Percentiles rank a stretch among this genome's conserved stretches.
Evolutionary conservation across 2,329 filamentous ascomycete genomes (phyloP).

Genomic region (Cercospora sp.): DNA sequence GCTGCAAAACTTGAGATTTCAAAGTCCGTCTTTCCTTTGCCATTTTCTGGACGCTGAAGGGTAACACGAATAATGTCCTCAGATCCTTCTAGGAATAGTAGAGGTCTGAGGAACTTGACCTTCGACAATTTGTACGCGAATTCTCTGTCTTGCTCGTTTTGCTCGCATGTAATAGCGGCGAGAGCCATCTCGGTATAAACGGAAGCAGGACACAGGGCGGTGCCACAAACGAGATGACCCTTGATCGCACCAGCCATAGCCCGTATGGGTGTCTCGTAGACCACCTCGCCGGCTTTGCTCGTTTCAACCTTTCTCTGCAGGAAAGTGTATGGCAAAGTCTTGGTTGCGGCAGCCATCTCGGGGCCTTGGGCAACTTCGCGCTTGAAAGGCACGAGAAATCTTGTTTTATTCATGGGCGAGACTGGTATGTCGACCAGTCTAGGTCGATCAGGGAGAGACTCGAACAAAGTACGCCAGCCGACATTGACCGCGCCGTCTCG

Average conservation of each 20-base stretch:
- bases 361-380: neutral
- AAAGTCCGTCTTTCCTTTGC: neutral
- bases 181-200: conserved; percentile 22
- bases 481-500: neutral
- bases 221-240: conserved; percentile 20
- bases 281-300: neutral
- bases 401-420: conserved; percentile 5
- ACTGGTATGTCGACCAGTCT: conserved; percentile 1
- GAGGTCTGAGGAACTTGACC: conserved; percentile 9
- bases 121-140: conserved; percentile 5
- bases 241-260: conserved; percentile 9
- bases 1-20: conserved; percentile 1
- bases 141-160: neutral
- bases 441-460: neutral
- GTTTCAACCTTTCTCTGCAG: neutral
- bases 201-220: conserved; percentile 20
- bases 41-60: neutral
- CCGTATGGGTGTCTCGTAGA: conserved; percentile 7
- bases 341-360: neutral
- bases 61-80: neutral
- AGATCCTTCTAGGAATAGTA: conserved; percentile 4
- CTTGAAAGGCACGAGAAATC: conserved; percentile 1
- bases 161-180: conserved; percentile 4
- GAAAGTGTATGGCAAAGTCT: neutral
- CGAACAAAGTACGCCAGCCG: conserved; percentile 7